Evolutionary conservation across 495 filamentous ascomycete species (phyloP), one percentile per base, ranked within the genome.

Genomic region (Poronia punctata): DNA sequence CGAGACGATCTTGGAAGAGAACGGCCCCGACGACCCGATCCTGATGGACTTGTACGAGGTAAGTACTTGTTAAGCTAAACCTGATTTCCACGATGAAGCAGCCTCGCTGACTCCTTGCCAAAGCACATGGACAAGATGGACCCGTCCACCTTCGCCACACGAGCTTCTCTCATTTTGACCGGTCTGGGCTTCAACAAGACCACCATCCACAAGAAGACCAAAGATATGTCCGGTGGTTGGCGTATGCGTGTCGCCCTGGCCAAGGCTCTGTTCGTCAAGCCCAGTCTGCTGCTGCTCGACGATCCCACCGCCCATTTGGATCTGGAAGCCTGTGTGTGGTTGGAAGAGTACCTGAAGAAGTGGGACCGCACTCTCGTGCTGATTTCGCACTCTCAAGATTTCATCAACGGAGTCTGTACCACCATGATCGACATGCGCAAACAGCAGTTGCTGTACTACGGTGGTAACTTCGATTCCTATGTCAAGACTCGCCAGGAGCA

Each of bases 161-260:
- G 92, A 60, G 92, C 92, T 25, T 94, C 89, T 18, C 80, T 95
- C 48, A 99, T 99, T 63, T 62, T 99, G 46, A 99, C 92, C 28
- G 92, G 92, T 89, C 85, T 99, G 28, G 92, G 92, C 46, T 99
- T 99, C 76, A 95, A 97, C 80, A 95, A 96, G 70, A 63, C 51
- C 20, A 99, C 92, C 21, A 97, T 99, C 57, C 71, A 90, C 64
- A 99, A 99, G 78, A 93, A 86, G 76, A 99, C 92, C 48, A 99
- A 95, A 79, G 92, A 99, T 57, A 99, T 99, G 92, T 99, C 92
- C 50, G 92, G 92, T 83, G 92, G 92, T 47, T 99, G 92, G 92
- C 79, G 93, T 71, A 99, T 99, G 92, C 85, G 92, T 76, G 92
- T 99, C 20, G 92, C 92, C 22, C 79, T 99, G 27, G 92, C 75